Conservation (phyloP, 1,284 basidiomycete genomes). For the Anthracocystis setariae region DNA sequence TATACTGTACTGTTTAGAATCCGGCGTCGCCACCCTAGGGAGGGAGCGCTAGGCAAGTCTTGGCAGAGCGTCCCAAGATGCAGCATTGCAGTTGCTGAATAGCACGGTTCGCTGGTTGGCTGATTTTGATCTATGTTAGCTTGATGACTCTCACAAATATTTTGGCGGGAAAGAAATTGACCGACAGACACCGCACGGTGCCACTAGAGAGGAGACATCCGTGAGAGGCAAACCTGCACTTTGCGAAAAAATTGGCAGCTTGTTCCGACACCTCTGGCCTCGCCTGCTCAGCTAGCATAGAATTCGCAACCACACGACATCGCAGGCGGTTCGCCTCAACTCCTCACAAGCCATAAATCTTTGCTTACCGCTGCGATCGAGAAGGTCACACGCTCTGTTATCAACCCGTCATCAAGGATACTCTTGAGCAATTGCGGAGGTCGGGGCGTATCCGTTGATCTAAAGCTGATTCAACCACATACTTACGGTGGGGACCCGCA, state of each 20-base stretch:
- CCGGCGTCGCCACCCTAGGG: conserved; percentile 4
- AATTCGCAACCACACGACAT: background rate
- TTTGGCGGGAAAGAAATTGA: background rate
- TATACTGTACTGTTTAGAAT: too few relatives aligned
- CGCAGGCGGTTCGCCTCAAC: background rate
- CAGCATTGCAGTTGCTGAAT: too few relatives aligned
- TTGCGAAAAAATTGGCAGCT: background rate
- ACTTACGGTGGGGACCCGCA: conserved; percentile 2
- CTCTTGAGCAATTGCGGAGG: background rate
- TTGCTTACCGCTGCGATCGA: background rate
- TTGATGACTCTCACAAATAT: conserved; percentile 6
- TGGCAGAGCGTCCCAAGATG: conserved; percentile 10
- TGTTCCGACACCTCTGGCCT: background rate
- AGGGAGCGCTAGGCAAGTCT: conserved; percentile 17
- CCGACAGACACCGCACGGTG: conserved; percentile 6
- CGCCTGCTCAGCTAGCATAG: background rate
- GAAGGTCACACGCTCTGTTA: too few relatives aligned
- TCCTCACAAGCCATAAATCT: background rate
- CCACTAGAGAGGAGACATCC: background rate
- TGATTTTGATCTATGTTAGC: conserved; percentile 4
- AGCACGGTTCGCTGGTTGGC: too few relatives aligned
- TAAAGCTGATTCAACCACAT: background rate
- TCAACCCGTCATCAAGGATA: background rate
- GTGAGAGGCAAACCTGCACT: background rate
- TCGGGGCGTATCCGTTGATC: background rate